Evolutionary conservation across 2,329 filamentous ascomycete species (phyloP).

Genomic region (Aspergillus latus): DNA sequence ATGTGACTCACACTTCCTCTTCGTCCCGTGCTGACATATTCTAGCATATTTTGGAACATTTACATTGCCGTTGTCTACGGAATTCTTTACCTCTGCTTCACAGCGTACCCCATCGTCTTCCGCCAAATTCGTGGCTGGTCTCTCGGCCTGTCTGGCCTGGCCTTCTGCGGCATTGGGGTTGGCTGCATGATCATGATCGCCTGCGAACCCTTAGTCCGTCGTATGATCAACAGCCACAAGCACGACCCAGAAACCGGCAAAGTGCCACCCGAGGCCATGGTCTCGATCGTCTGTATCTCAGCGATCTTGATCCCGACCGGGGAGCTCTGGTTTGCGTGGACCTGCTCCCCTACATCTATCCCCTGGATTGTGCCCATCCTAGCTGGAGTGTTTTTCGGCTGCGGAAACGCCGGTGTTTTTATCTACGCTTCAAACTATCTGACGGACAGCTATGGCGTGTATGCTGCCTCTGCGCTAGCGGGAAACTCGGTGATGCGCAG

Average conservation of each 20-base stretch:
- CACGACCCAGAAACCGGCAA: constrained; percentile 73
- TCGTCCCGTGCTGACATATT: background rate
- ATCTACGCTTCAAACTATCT: constrained; percentile 82
- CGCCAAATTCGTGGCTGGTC: constrained; percentile 72
- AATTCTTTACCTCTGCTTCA: constrained; percentile 86
- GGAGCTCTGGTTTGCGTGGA: constrained; percentile 87
- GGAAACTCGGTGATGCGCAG: constrained; percentile 75
- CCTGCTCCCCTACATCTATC: constrained; percentile 71
- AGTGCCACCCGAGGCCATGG: constrained; percentile 74
- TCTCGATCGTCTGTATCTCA: constrained; percentile 75
- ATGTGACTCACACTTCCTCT: background rate
- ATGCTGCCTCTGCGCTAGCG: constrained; percentile 75
- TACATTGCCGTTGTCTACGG: constrained; percentile 77
- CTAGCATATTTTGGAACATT: constrained; percentile 69
- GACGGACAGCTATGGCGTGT: constrained; percentile 75
- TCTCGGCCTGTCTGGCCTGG: constrained; percentile 69
- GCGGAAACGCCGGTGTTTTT: constrained; percentile 74
- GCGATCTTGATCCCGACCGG: constrained; percentile 72
- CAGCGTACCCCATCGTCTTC: constrained; percentile 86
- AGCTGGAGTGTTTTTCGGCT: constrained; percentile 76
- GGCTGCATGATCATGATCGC: constrained; percentile 55
- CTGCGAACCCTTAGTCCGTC: constrained; percentile 67
- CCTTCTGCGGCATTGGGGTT: constrained; percentile 71
- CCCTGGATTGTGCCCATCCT: constrained; percentile 80
- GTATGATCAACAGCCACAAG: constrained; percentile 73